phyloP scores from a whole-genome alignment of 176 grass and related monocot species.

The Avena eriantha region DNA sequence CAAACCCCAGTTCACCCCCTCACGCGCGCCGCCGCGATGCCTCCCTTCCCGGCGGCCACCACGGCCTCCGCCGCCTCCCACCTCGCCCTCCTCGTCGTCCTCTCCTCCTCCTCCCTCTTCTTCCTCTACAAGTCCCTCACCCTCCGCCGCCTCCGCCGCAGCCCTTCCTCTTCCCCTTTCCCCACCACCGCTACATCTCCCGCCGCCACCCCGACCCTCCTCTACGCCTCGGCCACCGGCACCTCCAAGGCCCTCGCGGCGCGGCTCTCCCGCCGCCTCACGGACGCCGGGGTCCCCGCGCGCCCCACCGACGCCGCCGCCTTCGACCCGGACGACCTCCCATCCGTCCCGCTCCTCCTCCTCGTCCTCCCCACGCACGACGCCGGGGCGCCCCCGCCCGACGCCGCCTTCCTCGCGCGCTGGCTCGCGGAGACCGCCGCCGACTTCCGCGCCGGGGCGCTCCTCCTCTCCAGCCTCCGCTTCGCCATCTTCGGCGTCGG shows the following conservation, averaged over 20 bases:
- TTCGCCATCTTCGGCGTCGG: constrained; percentile 88
- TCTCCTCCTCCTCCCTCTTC: constrained; percentile 76
- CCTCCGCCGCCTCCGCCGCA: constrained; percentile 60
- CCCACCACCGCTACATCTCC: not conserved
- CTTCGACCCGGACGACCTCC: constrained; percentile 80
- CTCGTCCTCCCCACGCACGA: constrained; percentile 80
- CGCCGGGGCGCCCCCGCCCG: constrained; percentile 59
- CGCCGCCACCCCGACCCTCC: constrained; percentile 50
- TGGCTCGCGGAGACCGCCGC: constrained; percentile 67
- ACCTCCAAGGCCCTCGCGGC: constrained; percentile 72
- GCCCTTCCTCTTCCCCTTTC: not conserved
- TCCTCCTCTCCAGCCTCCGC: constrained; percentile 65
- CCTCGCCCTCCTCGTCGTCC: constrained; percentile 64
- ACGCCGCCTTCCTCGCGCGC: constrained; percentile 61
- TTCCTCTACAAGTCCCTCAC: constrained; percentile 73
- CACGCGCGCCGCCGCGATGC: constrained; percentile 33
- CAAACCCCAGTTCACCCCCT: not conserved
- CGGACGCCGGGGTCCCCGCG: constrained; percentile 37
- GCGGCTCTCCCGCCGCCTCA: constrained; percentile 51
- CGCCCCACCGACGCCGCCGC: constrained; percentile 51
- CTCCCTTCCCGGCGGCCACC: constrained; percentile 32
- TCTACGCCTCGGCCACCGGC: constrained; percentile 71
- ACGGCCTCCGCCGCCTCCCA: constrained; percentile 48
- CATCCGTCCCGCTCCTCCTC: constrained; percentile 55
- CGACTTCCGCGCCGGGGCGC: constrained; percentile 76